Percentiles rank a stretch among this genome's conserved stretches.
phyloP scores from a whole-genome alignment of 805 yeast species.

The Blastobotrys attinorum region DNA sequence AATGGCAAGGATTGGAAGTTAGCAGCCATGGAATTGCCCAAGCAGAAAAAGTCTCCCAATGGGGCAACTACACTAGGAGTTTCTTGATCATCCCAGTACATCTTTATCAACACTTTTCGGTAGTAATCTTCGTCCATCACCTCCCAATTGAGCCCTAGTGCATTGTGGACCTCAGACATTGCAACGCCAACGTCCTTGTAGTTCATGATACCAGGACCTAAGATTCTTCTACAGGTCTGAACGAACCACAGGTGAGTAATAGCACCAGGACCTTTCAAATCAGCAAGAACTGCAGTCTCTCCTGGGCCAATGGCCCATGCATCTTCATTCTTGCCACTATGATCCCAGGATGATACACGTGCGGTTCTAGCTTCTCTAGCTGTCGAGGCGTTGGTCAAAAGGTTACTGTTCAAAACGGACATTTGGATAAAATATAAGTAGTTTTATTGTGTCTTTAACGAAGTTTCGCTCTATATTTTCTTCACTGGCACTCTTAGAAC shows the following conservation, averaged over 20 bases:
- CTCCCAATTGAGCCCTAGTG: background rate
- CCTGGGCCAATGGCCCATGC: background rate
- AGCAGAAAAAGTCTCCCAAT: slow-evolving; percentile 2
- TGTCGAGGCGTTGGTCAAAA: background rate
- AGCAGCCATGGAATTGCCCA: slow-evolving; percentile 1
- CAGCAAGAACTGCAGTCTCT: background rate
- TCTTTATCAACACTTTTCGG: background rate
- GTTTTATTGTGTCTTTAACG: too few relatives aligned
- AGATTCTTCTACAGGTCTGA: background rate
- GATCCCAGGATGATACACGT: background rate
- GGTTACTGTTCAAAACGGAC: background rate
- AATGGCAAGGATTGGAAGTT: slow-evolving; percentile 2
- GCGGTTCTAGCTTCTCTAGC: background rate
- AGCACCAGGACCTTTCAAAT: slow-evolving; percentile 1
- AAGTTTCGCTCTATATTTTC: too few relatives aligned
- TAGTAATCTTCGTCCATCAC: background rate
- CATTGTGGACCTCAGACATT: background rate
- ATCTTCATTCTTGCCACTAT: background rate
- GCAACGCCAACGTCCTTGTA: background rate
- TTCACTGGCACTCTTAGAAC: too few relatives aligned
- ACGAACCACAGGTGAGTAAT: slow-evolving; percentile 2
- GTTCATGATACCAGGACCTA: background rate
- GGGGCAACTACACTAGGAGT: background rate
- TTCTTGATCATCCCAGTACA: slow-evolving; percentile 2
- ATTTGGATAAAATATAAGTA: too few relatives aligned